These are phyloP conservation scores for Adansonia digitata DNA, from an alignment of 345 rosid species.

Conservation along the genomic window DNA sequence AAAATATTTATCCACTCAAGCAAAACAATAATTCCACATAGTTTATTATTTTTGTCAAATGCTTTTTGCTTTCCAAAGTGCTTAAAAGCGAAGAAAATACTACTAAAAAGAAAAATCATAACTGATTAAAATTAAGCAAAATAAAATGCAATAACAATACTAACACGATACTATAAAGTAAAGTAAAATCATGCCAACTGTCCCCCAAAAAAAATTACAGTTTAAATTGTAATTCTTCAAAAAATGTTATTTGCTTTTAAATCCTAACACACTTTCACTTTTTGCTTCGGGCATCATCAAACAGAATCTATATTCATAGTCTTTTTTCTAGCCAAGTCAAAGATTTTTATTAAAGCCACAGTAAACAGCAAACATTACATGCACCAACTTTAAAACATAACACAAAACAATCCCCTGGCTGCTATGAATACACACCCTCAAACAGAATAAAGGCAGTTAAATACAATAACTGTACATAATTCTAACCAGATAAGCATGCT, in stretches of 20 bases:
- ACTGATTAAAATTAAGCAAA: not conserved
- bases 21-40: not conserved
- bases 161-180: not conserved
- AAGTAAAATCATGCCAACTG: too few species aligned
- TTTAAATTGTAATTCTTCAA: too few species aligned
- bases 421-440: too few species aligned
- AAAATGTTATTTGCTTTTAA: not conserved
- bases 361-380: too few species aligned
- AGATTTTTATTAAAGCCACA: too few species aligned
- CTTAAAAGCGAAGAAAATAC: not conserved
- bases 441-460: too few species aligned
- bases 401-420: too few species aligned
- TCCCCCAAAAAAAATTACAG: too few species aligned
- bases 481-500: too few species aligned
- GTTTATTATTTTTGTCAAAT: not conserved
- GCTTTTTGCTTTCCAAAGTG: not conserved
- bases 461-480: too few species aligned
- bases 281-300: not conserved
- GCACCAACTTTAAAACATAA: too few species aligned
- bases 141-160: not conserved
- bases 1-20: not conserved
- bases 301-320: not conserved
- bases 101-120: not conserved
- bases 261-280: not conserved
- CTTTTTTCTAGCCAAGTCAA: too few species aligned